Conservation (phyloP, 495 filamentous ascomycete genomes). For the Penicillium robsamsonii region DNA sequence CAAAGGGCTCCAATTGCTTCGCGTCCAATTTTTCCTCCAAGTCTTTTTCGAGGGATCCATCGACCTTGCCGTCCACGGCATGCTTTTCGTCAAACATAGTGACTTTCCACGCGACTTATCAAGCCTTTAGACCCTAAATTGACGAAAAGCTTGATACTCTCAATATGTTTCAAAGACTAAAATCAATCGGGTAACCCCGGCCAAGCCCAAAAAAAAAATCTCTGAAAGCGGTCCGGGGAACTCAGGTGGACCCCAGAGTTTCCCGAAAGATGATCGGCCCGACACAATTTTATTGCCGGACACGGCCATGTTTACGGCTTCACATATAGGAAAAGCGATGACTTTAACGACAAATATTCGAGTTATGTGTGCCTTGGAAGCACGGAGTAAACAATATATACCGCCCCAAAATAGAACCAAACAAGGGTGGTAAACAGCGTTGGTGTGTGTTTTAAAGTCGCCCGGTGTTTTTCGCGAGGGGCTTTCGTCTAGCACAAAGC, state of each 20-base stretch:
- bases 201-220: slow-evolving; percentile 2
- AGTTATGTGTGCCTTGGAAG: not conserved
- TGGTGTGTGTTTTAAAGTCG: not conserved
- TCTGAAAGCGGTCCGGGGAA: slow-evolving; percentile 11
- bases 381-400: not conserved
- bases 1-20: slow-evolving; percentile 39
- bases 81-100: slow-evolving; percentile 25
- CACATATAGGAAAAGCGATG: not conserved
- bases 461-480: not conserved
- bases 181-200: not conserved
- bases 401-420: not conserved
- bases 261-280: slow-evolving; percentile 5
- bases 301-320: not conserved
- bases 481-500: not conserved
- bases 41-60: slow-evolving; percentile 18
- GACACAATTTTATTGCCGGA: not conserved
- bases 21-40: slow-evolving; percentile 19
- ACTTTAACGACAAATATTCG: not conserved
- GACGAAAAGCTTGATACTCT: not conserved
- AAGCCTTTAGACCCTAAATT: not conserved
- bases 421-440: not conserved
- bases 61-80: slow-evolving; percentile 12
- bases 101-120: slow-evolving; percentile 1
- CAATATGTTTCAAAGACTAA: not conserved
- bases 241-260: slow-evolving; percentile 3